These are phyloP conservation scores for Mycena pura DNA, from an alignment of 768 basidiomycete species.

Conservation along the genomic window DNA sequence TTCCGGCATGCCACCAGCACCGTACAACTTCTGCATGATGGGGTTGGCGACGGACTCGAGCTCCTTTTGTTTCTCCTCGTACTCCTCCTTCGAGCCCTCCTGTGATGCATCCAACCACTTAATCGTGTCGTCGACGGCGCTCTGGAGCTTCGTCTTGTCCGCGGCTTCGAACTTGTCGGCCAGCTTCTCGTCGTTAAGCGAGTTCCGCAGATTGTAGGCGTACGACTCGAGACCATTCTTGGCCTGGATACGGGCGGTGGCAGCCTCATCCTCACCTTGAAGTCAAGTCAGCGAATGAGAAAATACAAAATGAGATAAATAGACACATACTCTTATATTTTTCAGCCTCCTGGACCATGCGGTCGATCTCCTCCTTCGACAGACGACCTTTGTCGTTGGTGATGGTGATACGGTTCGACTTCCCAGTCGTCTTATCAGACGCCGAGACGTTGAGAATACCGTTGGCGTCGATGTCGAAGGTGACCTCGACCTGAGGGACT, in stretches of 20 bases:
- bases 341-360: constrained; percentile 96
- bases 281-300: constrained; percentile 23
- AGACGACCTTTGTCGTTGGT: constrained; percentile 97
- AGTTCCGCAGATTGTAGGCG: constrained; percentile 93
- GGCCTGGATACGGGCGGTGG: constrained; percentile 78
- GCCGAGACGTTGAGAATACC: constrained; percentile 97
- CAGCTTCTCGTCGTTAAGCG: constrained; percentile 84
- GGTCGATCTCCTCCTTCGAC: constrained; percentile 97
- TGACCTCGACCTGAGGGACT: constrained; percentile 97
- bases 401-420: constrained; percentile 93
- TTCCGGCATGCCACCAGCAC: constrained; percentile 54
- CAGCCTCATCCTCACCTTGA: constrained; percentile 84
- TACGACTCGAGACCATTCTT: constrained; percentile 97
- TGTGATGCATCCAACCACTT: constrained; percentile 86
- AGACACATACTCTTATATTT: constrained; percentile 80
- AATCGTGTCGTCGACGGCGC: constrained; percentile 83
- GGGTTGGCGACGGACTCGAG: constrained; percentile 83
- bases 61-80: constrained; percentile 92
- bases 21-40: constrained; percentile 79
- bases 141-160: constrained; percentile 86
- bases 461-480: constrained; percentile 97
- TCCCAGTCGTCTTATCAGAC: constrained; percentile 95
- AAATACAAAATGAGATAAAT: constrained; percentile 28
- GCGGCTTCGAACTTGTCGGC: constrained; percentile 85
- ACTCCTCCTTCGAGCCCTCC: constrained; percentile 93